Conservation (phyloP, 345 rosid species). For the Salix caprea region DNA sequence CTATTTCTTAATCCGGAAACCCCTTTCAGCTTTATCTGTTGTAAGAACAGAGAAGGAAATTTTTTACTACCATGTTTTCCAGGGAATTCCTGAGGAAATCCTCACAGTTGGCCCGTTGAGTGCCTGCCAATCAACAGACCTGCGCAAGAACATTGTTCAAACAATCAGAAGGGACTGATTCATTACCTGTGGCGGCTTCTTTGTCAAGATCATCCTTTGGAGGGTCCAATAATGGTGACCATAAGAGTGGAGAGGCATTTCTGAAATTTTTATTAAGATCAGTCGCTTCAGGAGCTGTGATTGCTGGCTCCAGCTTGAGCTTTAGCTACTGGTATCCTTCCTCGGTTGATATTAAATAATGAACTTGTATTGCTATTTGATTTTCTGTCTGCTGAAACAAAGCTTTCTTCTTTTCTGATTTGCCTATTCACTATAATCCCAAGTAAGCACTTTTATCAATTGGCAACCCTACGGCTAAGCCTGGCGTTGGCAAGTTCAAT, state of each 20-base stretch:
- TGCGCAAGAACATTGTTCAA: not conserved
- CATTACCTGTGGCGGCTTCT: not conserved
- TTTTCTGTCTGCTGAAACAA: too few species aligned
- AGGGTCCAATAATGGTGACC: slow-evolving; percentile 6
- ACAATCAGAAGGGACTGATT: slow-evolving; percentile 2
- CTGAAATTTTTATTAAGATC: slow-evolving; percentile 21
- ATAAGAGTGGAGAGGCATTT: slow-evolving; percentile 1
- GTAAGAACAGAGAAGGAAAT: not conserved
- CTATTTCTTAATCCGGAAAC: not conserved
- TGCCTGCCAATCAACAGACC: not conserved
- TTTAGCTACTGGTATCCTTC: slow-evolving; percentile 23
- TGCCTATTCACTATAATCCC: too few species aligned
- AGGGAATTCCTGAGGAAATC: not conserved
- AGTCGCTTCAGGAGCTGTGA: slow-evolving; percentile 21
- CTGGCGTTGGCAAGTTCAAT: too few species aligned
- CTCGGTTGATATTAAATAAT: not conserved
- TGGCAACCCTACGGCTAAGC: too few species aligned
- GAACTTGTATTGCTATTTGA: too few species aligned
- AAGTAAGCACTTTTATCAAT: too few species aligned
- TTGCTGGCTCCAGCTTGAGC: slow-evolving; percentile 39
- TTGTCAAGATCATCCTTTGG: slow-evolving; percentile 2
- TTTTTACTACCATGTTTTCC: slow-evolving; percentile 1
- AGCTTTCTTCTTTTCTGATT: too few species aligned
- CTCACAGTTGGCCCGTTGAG: not conserved
- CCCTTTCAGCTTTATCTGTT: not conserved